Conservation (phyloP, 371 early-diverging fungal species). For the Massospora cicadina region DNA sequence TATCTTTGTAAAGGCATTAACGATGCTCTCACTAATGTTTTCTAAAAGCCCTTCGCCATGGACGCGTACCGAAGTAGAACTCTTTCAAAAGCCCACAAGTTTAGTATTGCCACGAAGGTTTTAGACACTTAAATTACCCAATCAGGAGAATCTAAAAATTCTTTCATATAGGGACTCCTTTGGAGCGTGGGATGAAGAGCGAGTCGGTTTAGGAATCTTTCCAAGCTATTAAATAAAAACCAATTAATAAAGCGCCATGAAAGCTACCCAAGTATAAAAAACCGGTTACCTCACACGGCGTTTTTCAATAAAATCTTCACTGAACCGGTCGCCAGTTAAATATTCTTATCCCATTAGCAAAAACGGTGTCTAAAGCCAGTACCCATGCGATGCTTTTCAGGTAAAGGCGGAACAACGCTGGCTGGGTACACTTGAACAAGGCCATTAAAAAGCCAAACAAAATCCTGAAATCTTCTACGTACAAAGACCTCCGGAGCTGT, state of each 20-base stretch:
- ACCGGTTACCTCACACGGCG: slow-evolving; percentile 34
- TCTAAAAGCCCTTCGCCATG: slow-evolving; percentile 59
- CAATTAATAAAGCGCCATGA: background rate
- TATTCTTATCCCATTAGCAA: slow-evolving; percentile 38
- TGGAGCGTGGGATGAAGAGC: slow-evolving; percentile 77
- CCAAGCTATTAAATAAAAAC: slow-evolving; percentile 23
- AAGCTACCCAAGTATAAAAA: background rate
- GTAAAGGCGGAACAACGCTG: slow-evolving; percentile 76
- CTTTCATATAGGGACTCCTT: slow-evolving; percentile 36
- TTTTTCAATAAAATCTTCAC: slow-evolving; percentile 69
- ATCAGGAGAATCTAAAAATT: slow-evolving; percentile 67
- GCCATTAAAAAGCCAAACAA: slow-evolving; percentile 66
- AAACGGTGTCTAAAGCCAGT: slow-evolving; percentile 9
- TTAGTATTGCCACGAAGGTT: slow-evolving; percentile 17
- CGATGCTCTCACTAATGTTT: slow-evolving; percentile 63
- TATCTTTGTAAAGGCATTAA: slow-evolving; percentile 82
- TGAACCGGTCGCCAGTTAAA: slow-evolving; percentile 85
- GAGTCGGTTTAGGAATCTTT: slow-evolving; percentile 63
- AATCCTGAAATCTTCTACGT: slow-evolving; percentile 82
- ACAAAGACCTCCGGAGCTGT: slow-evolving; percentile 28
- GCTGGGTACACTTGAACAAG: slow-evolving; percentile 52
- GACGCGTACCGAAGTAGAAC: background rate
- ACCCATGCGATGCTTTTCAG: slow-evolving; percentile 79
- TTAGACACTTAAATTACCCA: slow-evolving; percentile 26
- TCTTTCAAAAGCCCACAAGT: background rate